Evolutionary conservation across 2,329 filamentous ascomycete genomes (phyloP).

Genomic region (Cadophora malorum): DNA sequence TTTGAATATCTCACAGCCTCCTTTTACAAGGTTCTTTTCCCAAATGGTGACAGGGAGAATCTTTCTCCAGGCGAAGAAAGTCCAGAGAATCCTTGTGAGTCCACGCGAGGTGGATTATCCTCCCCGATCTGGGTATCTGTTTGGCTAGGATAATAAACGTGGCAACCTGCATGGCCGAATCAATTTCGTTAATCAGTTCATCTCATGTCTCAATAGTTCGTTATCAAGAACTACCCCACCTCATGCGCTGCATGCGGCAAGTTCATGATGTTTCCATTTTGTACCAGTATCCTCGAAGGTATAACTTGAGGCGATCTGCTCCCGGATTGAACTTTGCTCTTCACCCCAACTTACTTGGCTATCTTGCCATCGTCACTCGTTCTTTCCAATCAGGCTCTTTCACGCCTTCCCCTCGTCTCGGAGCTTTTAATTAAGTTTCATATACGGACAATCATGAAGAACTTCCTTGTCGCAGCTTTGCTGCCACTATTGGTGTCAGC

Average conservation of each 20-base stretch:
- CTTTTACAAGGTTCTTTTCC: background rate
- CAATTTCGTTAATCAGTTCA: background rate
- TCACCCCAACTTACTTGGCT: conserved; percentile 1
- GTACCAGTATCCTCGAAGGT: background rate
- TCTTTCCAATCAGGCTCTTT: background rate
- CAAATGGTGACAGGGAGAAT: background rate
- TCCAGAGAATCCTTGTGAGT: background rate
- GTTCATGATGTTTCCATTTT: background rate
- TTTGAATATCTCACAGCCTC: background rate
- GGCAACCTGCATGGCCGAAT: background rate
- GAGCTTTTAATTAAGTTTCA: conserved; percentile 9
- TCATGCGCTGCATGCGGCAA: background rate
- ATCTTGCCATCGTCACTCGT: background rate
- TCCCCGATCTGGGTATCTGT: background rate
- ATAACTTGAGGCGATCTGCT: background rate
- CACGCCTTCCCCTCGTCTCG: background rate
- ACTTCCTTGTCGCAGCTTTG: conserved; percentile 7
- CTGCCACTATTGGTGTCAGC: conserved; percentile 9
- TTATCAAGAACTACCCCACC: background rate
- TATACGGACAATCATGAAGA: background rate
- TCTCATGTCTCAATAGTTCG: background rate
- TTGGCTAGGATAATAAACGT: background rate
- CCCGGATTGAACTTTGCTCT: background rate
- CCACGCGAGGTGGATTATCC: background rate
- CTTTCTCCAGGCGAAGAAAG: background rate